A percentile compares a stretch with the other conserved stretches of the same genome.
phyloP scores from a whole-genome alignment of 2,329 filamentous ascomycete genomes.

The Nothopassalora personata region DNA sequence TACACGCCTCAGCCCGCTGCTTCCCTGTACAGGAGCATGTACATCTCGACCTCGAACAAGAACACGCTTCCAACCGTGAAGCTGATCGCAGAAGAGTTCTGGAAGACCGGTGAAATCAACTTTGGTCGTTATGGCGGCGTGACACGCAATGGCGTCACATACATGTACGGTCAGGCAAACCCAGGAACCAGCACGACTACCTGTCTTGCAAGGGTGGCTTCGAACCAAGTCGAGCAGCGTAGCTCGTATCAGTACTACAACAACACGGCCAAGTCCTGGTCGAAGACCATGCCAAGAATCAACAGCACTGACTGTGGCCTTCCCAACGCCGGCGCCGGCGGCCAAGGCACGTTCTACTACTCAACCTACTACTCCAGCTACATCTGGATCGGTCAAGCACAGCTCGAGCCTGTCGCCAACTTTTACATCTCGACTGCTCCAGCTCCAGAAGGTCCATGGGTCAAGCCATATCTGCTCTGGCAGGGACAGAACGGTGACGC shows the following conservation, averaged over 20 bases:
- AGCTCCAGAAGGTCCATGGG: constrained; percentile 29
- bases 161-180: constrained; percentile 18
- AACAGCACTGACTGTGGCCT: constrained; percentile 11
- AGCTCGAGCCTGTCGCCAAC: constrained; percentile 10
- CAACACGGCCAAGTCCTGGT: constrained; percentile 5
- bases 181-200: constrained; percentile 6
- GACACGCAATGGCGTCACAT: constrained; percentile 14
- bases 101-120: constrained; percentile 15
- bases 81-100: constrained; percentile 16
- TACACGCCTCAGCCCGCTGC: constrained; percentile 9
- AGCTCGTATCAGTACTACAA: constrained; percentile 19
- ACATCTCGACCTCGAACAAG: constrained; percentile 8
- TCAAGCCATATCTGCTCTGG: constrained; percentile 18
- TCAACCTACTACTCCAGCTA: constrained; percentile 22
- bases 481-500: constrained; percentile 14
- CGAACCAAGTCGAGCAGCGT: constrained; percentile 12
- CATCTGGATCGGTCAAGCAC: constrained; percentile 25
- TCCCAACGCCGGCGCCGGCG: constrained; percentile 23
- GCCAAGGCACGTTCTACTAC: constrained; percentile 28
- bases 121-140: constrained; percentile 22
- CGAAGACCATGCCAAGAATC: constrained; percentile 12
- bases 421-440: constrained; percentile 29
- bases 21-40: constrained; percentile 17
- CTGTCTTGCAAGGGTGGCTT: constrained; percentile 15
- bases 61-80: constrained; percentile 15